Conservation (phyloP, 2,329 filamentous ascomycete species). For the Teratosphaeria gauchensis region DNA sequence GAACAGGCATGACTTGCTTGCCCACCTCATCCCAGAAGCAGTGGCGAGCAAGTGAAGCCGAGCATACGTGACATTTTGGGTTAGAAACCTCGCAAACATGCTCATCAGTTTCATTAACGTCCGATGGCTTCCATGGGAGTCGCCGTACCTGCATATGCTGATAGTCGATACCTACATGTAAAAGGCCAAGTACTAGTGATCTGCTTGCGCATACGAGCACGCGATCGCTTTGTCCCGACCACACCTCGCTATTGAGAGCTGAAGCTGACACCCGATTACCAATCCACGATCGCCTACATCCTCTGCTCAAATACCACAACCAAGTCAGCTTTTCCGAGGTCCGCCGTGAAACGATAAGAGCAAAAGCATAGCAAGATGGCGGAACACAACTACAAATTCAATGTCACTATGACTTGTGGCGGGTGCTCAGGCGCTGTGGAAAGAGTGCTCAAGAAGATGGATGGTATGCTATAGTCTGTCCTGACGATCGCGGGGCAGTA, state of each 20-base stretch:
- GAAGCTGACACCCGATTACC: neutral
- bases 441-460: constrained; percentile 82
- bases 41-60: neutral
- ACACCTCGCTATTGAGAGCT: neutral
- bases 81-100: neutral
- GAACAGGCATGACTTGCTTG: neutral
- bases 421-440: constrained; percentile 94
- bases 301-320: neutral
- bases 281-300: neutral
- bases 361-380: constrained; percentile 43
- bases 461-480: constrained; percentile 49
- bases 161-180: neutral
- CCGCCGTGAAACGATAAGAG: too few species aligned
- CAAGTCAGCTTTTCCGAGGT: neutral
- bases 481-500: neutral
- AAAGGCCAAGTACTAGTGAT: neutral
- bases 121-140: too few species aligned
- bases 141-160: neutral
- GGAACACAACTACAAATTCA: constrained; percentile 89
- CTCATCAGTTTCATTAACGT: neutral
- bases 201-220: neutral
- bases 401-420: constrained; percentile 86
- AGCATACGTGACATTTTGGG: neutral
- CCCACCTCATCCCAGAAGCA: too few species aligned
- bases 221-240: neutral